Percentiles rank a stretch among this genome's conserved stretches.
phyloP scores from a whole-genome alignment of 192 early-diverging fungal genomes.

The Backusella mclennaniae region DNA sequence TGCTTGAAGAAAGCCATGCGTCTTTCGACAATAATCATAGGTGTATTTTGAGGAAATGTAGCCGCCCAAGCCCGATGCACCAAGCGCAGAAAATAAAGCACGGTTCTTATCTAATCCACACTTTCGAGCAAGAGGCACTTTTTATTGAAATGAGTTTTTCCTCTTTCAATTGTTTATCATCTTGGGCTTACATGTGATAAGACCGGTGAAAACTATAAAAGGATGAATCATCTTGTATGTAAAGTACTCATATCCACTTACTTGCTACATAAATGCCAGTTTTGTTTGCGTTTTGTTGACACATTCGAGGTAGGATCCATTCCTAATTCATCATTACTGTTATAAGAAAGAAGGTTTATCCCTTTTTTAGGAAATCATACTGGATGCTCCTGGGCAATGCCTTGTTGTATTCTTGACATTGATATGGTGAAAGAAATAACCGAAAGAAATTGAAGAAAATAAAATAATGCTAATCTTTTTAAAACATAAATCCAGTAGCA shows the following conservation, averaged over 20 bases:
- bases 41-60: constrained; percentile 2
- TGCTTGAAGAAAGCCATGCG: constrained; percentile 2
- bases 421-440: not conserved
- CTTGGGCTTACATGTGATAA: not conserved
- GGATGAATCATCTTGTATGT: not conserved
- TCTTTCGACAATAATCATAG: not conserved
- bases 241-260: not conserved
- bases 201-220: not conserved
- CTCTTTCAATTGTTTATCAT: not conserved
- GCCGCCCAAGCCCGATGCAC: not conserved
- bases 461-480: not conserved
- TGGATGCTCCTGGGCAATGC: constrained; percentile 3
- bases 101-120: constrained; percentile 1
- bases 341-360: not conserved
- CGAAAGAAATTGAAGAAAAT: not conserved
- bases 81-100: not conserved
- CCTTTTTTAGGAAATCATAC: not conserved
- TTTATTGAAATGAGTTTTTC: not conserved
- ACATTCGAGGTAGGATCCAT: constrained; percentile 4
- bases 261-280: constrained; percentile 10
- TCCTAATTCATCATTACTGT: not conserved
- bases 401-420: constrained; percentile 6
- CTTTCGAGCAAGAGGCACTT: not conserved
- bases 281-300: constrained; percentile 7
- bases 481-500: not conserved